Evolutionary conservation across 306 rosid genomes (phyloP), one percentile per base, ranked within the genome.

Genomic region (Phaseolus lunatus): DNA sequence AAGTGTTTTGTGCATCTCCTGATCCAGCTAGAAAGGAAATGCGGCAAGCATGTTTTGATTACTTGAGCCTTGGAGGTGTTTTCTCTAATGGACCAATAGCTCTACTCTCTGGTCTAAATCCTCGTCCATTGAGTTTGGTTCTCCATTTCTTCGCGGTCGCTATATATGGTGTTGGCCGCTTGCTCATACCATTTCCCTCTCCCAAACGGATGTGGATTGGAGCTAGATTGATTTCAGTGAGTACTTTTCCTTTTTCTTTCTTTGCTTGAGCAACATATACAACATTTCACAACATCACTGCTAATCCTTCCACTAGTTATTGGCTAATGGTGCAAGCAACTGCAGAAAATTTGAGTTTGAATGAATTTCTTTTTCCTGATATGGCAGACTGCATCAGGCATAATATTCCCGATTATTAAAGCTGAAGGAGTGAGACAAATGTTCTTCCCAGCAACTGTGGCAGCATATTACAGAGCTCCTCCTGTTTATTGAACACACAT

Each of bases 381-480:
- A 58, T 67, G 61, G 0, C 83, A 91, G 96, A 88, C 85, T 66
- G 98, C 98, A 70, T 78, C 97, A 50, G 89, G 91, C 11, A 91
- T 93, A 1, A 89, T 93, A 44, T 88, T 91, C 80, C 98, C 98
- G 2, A 93, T 93, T 5, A 84, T 91, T 37, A 88, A 87, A 78
- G 93, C 86, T 26, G 98, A 93, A 88, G 98, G 98, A 80, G 90
- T 93, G 0, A 86, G 93, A 77, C 92, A 93, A 62, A 91, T 89
- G 97, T 89, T 93, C 79, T 93, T 93, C 48, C 98, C 98, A 5
- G 82, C 52, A 74, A 88, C 89, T 15, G 88, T 91, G 77, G 92
- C 97, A 44, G 97, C 98, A 50, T 91, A 84, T 78, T 88, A 93
- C 85, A 88, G 95, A 82, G 67, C 84, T 59, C 92, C 97, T 84